Conservation (phyloP, 2,329 filamentous ascomycete genomes). For the Fusarium lyarnte region DNA sequence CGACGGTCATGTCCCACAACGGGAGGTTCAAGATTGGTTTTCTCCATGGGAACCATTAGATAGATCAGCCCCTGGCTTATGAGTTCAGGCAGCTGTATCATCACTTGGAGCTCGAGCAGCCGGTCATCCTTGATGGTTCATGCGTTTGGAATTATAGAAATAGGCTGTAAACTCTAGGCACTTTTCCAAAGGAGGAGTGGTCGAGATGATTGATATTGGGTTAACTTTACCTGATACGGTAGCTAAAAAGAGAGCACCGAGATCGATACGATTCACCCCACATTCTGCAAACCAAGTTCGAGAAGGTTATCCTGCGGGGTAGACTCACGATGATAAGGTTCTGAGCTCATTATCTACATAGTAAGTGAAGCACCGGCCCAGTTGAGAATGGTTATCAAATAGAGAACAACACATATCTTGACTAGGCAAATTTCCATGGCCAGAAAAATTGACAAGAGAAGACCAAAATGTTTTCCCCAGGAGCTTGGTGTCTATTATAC, state of each 20-base stretch:
- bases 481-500: neutral
- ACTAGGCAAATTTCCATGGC: neutral
- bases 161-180: neutral
- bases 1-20: constrained; percentile 30
- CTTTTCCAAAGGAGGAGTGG: neutral
- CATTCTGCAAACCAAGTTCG: neutral
- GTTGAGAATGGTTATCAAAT: neutral
- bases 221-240: neutral
- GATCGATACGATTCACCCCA: neutral
- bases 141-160: neutral
- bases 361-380: neutral
- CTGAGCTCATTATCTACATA: neutral
- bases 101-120: neutral
- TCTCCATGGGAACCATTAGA: constrained; percentile 21
- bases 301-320: neutral
- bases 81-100: neutral
- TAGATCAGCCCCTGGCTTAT: neutral
- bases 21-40: constrained; percentile 25
- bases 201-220: neutral
- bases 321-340: neutral
- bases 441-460: neutral
- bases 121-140: too few species aligned
- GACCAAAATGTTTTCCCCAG: neutral
- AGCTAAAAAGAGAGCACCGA: constrained; percentile 16
- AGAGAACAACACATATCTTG: neutral